phyloP scores from a whole-genome alignment of 2,329 filamentous ascomycete species.

The Paracamarosporium sp. region DNA sequence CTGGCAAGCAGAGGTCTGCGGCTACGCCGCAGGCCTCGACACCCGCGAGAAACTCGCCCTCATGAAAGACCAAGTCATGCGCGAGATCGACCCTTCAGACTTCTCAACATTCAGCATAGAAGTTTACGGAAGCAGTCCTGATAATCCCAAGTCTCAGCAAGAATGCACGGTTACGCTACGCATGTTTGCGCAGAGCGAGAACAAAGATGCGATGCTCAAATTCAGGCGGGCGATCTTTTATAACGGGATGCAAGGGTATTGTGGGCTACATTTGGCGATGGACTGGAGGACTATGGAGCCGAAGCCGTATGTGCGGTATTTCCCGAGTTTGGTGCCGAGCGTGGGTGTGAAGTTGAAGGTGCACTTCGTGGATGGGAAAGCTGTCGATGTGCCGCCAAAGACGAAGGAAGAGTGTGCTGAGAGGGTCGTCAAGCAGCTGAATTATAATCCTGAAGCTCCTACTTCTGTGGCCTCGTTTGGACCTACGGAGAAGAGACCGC shows the following conservation, averaged over 20 bases:
- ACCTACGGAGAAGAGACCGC: constrained; percentile 36
- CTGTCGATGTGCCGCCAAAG: constrained; percentile 12
- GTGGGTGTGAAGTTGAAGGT: constrained; percentile 19
- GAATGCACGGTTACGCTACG: constrained; percentile 42
- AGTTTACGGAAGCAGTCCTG: constrained; percentile 25
- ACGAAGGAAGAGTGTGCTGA: constrained; percentile 16
- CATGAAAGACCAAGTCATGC: constrained; percentile 20
- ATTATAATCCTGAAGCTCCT: constrained; percentile 36
- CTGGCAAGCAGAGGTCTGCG: constrained; percentile 32
- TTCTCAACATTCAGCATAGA: constrained; percentile 24
- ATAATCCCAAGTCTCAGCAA: constrained; percentile 35
- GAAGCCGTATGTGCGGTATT: constrained; percentile 25
- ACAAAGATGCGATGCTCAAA: constrained; percentile 20
- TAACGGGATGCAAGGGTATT: constrained; percentile 44
- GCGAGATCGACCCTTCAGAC: constrained; percentile 13
- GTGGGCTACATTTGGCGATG: constrained; percentile 43
- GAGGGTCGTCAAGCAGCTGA: constrained; percentile 10
- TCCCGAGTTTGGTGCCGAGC: constrained; percentile 20
- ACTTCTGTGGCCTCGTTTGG: constrained; percentile 36
- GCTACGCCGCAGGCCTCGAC: constrained; percentile 24
- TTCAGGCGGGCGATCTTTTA: constrained; percentile 24
- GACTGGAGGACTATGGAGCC: constrained; percentile 48
- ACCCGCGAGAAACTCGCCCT: constrained; percentile 20
- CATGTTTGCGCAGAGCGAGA: constrained; percentile 23
- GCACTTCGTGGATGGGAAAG: constrained; percentile 13